Evolutionary conservation across 75 land plant species (phyloP), one percentile per base, ranked within the genome.

Genomic region (Pseudotsuga menziesii): DNA sequence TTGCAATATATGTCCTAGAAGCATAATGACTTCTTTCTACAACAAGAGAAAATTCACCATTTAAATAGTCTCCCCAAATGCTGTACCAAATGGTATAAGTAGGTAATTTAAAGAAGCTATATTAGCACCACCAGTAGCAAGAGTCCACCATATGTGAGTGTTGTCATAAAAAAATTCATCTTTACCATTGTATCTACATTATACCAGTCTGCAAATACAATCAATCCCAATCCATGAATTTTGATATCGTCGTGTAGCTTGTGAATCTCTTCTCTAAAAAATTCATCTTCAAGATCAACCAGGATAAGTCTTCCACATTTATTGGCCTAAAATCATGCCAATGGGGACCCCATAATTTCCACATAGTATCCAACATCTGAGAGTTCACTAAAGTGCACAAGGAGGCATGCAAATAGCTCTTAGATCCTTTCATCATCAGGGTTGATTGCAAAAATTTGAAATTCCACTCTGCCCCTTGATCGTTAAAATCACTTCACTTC

Each of bases 61-160:
- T 92, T 69, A 97, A 54, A 97, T 92, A 70, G 87, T 92, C 74
- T 89, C 98, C 7, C 99, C 99, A 84, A 97, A 97, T 75, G 95
- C 95, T 81, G 94, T 93, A 52, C 99, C 99, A 86, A 97, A 92
- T 27, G 95, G 95, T 8, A 87, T 89, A 83, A 97, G 82, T 54
- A 97, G 87, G 63, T 94, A 98, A 89, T 97, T 97, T 69, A 97
- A 61, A 6, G 99, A 98, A 58, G 99, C 98, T 67, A 97, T 79
- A 80, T 97, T 97, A 69, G 99, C 89, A 77, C 99, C 99, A 56
- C 99, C 99, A 64, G 99, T 97, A n/a, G 94, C 88, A 35, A 98
- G 99, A 36, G 99, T 97, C 99, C 99, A 97, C 99, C 99, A 97
- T 75, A 98, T 97, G 16, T 98, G 83, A 2, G 99, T 97, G 78